Evolutionary conservation across 2,329 filamentous ascomycete species (phyloP), one percentile per base, ranked within the genome.

Genomic region (Hypoxylon sp.): DNA sequence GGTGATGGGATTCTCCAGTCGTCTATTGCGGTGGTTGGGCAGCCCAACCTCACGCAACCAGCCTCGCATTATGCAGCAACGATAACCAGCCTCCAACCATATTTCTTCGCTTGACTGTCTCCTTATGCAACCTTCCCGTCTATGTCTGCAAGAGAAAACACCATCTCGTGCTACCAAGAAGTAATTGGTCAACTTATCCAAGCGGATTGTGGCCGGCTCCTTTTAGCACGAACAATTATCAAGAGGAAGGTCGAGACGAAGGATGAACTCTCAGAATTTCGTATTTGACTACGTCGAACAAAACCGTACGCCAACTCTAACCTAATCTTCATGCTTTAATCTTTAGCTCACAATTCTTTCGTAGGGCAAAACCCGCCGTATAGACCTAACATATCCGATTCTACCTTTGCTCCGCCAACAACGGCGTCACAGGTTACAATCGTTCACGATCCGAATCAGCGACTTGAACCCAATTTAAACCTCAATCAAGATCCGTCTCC

Each of bases 401-500:
- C 71, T 24, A 50, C 51, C 47, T 17, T 53, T 17, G 48, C 52
- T 55, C 71, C 71, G 26, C 71, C 67, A 9, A 69, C 69, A 14
- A 75, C 74, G 14, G 66, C 68, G 35, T 78, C 77, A 4, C 74
- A 76, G 52, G 68, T 69, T 46, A 78, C 77, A 19, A 63, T 77
- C 47, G 37, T 77, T 17, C 74, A 73, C 60, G 65, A 70, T 46
- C 70, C 70, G 35, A 57, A 53, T 35, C 63, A 55, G 55, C 68
- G 70, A 39, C 67, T 61, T 61, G 69, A 62, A 46, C 73, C 66
- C 50, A 65, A 68, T 70, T 72, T 26, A 67, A 75, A 67, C 64
- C 67, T 64, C 69, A 73, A 62, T 65, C 75, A 65, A 72, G 66
- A 53, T 35, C 70, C 72, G 22, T 80, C 78, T 14, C 70, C 75